phyloP scores from a whole-genome alignment of 108 stramenopile genomes.

The Fistulifera solaris region DNA sequence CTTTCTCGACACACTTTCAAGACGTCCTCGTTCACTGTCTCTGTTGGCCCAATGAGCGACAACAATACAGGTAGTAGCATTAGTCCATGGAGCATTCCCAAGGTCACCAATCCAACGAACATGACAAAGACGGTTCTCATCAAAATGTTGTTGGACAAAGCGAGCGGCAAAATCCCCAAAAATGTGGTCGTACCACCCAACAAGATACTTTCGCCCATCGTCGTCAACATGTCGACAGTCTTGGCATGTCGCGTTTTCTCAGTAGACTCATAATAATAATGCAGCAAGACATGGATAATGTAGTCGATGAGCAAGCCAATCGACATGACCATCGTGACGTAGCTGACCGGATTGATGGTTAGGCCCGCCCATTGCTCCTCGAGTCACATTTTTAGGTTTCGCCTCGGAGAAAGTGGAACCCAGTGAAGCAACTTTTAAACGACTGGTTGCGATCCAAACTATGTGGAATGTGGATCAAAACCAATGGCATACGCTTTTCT shows the following conservation, averaged over 20 bases:
- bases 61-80: constrained; percentile 16
- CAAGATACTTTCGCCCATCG: constrained; percentile 10
- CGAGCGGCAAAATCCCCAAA: constrained; percentile 8
- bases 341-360: constrained; percentile 1
- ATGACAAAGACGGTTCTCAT: constrained; percentile 16
- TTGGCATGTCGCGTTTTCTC: constrained; percentile 3
- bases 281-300: constrained; percentile 6
- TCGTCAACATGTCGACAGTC: constrained; percentile 3
- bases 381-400: constrained; percentile 12
- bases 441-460: too few relatives aligned
- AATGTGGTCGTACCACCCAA: constrained; percentile 9
- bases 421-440: too few relatives aligned
- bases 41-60: constrained; percentile 1
- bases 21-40: not conserved
- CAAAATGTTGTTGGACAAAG: constrained; percentile 9
- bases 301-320: constrained; percentile 11
- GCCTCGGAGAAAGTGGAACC: too few relatives aligned
- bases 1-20: too few relatives aligned
- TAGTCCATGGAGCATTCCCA: constrained; percentile 17
- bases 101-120: constrained; percentile 15
- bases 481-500: too few relatives aligned
- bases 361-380: constrained; percentile 12
- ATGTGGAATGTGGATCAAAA: too few relatives aligned
- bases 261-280: constrained; percentile 4
- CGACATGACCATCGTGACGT: constrained; percentile 5